Evolutionary conservation across 768 basidiomycete species (phyloP), one percentile per base, ranked within the genome.

Genomic region (Boletus eberwhitei): DNA sequence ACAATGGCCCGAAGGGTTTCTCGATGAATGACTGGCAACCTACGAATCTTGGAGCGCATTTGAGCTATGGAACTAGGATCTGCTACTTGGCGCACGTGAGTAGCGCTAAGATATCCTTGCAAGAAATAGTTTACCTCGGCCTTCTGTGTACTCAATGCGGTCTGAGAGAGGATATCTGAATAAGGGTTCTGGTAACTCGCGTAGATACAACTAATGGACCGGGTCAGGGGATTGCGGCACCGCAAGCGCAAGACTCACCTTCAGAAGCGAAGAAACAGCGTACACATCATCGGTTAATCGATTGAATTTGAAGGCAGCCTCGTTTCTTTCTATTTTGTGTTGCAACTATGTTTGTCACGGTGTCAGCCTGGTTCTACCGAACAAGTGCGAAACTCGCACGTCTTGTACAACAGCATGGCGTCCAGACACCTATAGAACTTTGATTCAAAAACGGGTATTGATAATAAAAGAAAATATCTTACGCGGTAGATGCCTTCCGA

Each of bases 121-220:
- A 22, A 31, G 29, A 24, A 40, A 53, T 22, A 21, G 63, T 74
- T 36, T 59, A 91, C 93, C 87, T 68, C 85, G 72, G 59, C 86
- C 84, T 59, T 91, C 88, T 1, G 86, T 84, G 64, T 93, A 84
- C 59, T 92, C 88, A 26, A 89, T 75, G 21, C 94, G 83, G 61
- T 97, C 94, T 56, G 85, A 81, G 17, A 92, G 72, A 11, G 88
- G 77, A 64, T 88, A 88, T 64, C 74, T 86, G 74, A 97, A 96
- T 19, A 97, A 77, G 4, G 94, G 91, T 64, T 97, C 94, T 2
- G 93, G 92, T 16, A 97, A 74, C 64, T 90, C 90, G 50, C 94
- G 84, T 22, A 96, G 75, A 73, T 96, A 90, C 35, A 86, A 71
- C 87, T 90, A 48, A 34, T 16, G 16, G 41, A 31, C 16, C 2